Evolutionary conservation across 2,329 filamentous ascomycete genomes (phyloP), one percentile per base, ranked within the genome.

Genomic region (Colletotrichum destructivum): DNA sequence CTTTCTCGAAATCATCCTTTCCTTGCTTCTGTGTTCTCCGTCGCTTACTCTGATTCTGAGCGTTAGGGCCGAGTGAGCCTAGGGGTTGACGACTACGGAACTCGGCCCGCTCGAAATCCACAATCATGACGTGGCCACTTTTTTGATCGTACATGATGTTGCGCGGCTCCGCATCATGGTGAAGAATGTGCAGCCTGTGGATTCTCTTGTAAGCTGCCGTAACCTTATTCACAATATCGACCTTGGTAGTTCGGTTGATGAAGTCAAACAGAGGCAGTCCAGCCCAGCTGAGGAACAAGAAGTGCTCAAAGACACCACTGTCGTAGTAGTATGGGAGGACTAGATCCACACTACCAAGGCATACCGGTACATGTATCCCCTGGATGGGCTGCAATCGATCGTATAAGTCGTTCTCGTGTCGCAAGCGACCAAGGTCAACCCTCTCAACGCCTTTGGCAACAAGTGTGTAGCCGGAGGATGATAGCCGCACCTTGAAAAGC

Each of bases 371-470:
- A 66, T 75, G 46, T 38, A 74, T 75, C 21, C 82, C 82, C 68
- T 84, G 77, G 49, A 83, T 74, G 15, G 71, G 47, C 11, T 35
- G 31, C 11, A 83, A 66, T 23, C 66, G 67, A 59, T 76, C 52
- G 66, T 84, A 84, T 0, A 83, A 70, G 9, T 76, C 35, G 9
- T 77, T 75, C 64, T 84, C 77, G 60, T 81, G 71, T 21, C 66
- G 74, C 3, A 84, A 73, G 40, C 62, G 61, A 6, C 3, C 23
- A 1, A 68, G 38, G 59, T 81, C 60, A 6, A 62, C 12, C 0
- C 26, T 47, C 74, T 83, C 77, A 16, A 84, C 75, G 5, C 80
- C 82, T 74, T 85, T 84, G 16, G 81, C 81, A 2, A 84, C 77
- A 23, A 84, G 18, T 4, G 75, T 83, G 59, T 84, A 84, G 54